Evolutionary conservation across 768 basidiomycete genomes (phyloP).

Genomic region (Trametes cingulata): DNA sequence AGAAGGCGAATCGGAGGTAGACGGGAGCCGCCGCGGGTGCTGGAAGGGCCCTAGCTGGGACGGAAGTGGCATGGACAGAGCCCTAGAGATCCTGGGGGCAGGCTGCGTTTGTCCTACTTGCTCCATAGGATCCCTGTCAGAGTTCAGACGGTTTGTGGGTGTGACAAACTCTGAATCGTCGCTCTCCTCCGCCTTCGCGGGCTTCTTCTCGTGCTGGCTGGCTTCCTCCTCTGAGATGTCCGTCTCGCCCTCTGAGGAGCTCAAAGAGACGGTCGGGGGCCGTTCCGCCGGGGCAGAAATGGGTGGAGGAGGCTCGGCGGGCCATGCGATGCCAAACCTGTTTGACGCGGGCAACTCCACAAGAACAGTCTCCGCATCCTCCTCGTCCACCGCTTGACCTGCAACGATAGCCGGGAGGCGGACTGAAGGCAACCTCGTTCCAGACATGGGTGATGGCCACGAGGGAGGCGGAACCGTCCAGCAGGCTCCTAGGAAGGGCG

Average conservation of each 20-base stretch:
- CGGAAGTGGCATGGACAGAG: constrained; percentile 79
- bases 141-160: constrained; percentile 33
- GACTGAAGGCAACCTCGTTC: constrained; percentile 44
- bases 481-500: constrained; percentile 18
- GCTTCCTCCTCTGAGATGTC: constrained; percentile 49
- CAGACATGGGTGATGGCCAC: constrained; percentile 31
- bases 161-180: constrained; percentile 35
- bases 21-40: constrained; percentile 56
- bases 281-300: constrained; percentile 43
- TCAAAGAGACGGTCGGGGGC: constrained; percentile 38
- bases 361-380: constrained; percentile 45
- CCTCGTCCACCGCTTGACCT: constrained; percentile 42
- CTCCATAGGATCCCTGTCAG: constrained; percentile 36
- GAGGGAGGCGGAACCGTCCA: constrained; percentile 16
- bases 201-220: constrained; percentile 18
- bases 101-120: constrained; percentile 31
- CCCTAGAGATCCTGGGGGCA: constrained; percentile 65
- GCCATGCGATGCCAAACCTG: constrained; percentile 65
- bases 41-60: constrained; percentile 74
- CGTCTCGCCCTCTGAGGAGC: constrained; percentile 54
- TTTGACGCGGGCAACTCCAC: constrained; percentile 48
- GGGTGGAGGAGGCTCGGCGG: constrained; percentile 45
- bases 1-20: constrained; percentile 22
- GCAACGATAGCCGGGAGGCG: constrained; percentile 47
- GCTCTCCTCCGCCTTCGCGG: constrained; percentile 21